Base-by-base conservation (phyloP, 1,284 basidiomycete genomes). In the Ceratobasidium sp. region DNA sequence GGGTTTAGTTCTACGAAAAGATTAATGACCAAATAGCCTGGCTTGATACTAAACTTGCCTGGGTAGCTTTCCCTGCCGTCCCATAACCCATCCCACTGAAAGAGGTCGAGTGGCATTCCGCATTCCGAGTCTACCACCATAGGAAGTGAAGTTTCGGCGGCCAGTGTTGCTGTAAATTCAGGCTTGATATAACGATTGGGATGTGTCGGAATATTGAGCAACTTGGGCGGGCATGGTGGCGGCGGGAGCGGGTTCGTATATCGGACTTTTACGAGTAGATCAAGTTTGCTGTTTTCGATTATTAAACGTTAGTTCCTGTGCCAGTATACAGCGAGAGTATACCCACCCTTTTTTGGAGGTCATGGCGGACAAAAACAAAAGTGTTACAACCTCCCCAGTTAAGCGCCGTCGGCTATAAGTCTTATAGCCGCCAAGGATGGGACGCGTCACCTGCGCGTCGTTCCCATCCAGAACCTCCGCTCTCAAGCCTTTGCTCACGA, bases 71-170 rank as follows among this genome's bases (percentile, higher is more conserved):
- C 88, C 58, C 85, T 85, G 56, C 92, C 91, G 67, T 92, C 89
- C 92, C 94, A 94, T 21, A 94, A 81, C 42, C 88, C 91, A 60
- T 92, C 89, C 84, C 88, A 95, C 73, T 86, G 85, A 25, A 91
- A 90, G 60, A 96, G 81, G 78, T 97, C 92, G 25, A 98, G 81
- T 0, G 95, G 94, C 94, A 98, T 96, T 0, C 95, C 95, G 77
- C 91, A 90, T 79, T 98, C 95, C 0, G 92, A 91, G 77, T 98
- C 95, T 0, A 96, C 90, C 73, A 97, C 90, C 92, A 98, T 94
- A 0, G 95, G 94, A 11, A 96, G 80, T 0, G 91, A 90, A 6
- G 88, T 87, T 58, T 92, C 91, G 61, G 89, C 87, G 0, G 92
- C 91, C 51, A 97, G 83, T 21, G 88, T 85, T 75, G 92, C 87